phyloP scores from a whole-genome alignment of 139 green algal genomes.

The Mychonastes homosphaera region DNA sequence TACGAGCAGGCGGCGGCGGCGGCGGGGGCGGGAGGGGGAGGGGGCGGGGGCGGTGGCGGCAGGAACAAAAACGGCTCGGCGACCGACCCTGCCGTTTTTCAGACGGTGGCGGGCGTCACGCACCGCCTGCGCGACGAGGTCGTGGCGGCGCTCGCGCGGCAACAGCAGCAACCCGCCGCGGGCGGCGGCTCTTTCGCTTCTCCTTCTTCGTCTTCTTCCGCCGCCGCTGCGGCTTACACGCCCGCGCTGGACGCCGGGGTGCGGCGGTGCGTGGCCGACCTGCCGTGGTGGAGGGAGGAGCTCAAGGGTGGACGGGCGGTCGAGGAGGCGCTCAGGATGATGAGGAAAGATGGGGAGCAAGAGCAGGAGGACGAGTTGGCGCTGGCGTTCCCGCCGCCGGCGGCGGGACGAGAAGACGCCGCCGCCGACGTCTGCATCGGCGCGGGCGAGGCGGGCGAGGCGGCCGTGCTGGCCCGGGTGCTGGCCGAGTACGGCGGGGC shows the following conservation, averaged over 20 bases:
- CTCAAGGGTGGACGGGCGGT: constrained; percentile 3
- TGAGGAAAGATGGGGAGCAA: too few species aligned
- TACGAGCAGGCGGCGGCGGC: constrained; percentile 13
- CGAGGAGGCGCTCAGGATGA: too few species aligned
- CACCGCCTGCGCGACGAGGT: background rate
- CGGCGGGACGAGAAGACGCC: too few species aligned
- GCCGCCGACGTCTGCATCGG: too few species aligned
- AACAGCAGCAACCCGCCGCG: background rate
- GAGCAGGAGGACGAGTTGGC: too few species aligned
- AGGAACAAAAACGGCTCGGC: constrained; percentile 11
- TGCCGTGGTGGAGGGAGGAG: constrained; percentile 18
- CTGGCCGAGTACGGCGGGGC: too few species aligned
- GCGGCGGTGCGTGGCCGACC: constrained; percentile 1
- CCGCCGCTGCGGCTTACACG: constrained; percentile 5
- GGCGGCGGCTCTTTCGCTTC: background rate
- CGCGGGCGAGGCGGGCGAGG: too few species aligned
- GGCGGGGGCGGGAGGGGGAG: background rate
- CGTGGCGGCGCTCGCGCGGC: background rate
- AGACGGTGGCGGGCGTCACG: background rate
- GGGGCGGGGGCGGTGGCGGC: constrained; percentile 16
- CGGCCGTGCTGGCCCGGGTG: too few species aligned
- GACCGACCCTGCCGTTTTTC: too few species aligned
- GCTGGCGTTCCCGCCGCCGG: too few species aligned
- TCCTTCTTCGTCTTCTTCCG: background rate
- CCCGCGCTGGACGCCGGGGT: constrained; percentile 13